Conservation (phyloP, 2,329 filamentous ascomycete genomes). For the Cytospora piceae region DNA sequence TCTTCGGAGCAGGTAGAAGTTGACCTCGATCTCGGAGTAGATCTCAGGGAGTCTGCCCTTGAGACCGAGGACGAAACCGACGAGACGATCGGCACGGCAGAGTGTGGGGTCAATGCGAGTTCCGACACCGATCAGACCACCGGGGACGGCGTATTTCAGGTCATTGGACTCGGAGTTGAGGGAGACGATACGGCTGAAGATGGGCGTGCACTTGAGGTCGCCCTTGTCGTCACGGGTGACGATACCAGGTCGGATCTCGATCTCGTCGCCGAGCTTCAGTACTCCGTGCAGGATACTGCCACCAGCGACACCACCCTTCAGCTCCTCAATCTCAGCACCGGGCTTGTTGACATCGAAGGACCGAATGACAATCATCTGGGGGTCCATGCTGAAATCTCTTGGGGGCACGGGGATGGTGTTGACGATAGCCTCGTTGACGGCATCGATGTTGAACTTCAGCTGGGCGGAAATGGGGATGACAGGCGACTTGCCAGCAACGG, state of each 20-base stretch:
- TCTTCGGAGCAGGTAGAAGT: constrained; percentile 96
- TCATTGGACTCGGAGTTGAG: constrained; percentile 98
- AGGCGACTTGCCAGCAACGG: constrained; percentile 90
- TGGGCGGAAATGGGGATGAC: constrained; percentile 97
- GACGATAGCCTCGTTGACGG: constrained; percentile 94
- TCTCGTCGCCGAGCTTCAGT: constrained; percentile 94
- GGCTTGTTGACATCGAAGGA: constrained; percentile 99
- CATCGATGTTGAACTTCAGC: constrained; percentile 99
- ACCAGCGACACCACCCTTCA: constrained; percentile 98
- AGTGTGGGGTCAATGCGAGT: constrained; percentile 97
- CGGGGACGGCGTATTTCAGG: constrained; percentile 96
- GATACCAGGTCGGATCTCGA: constrained; percentile 98
- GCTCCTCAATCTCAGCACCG: constrained; percentile 95
- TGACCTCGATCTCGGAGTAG: constrained; percentile 98
- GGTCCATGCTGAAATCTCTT: constrained; percentile 87
- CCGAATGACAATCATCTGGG: constrained; percentile 98
- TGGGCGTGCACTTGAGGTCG: constrained; percentile 93
- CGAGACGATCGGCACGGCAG: constrained; percentile 97
- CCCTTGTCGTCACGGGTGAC: constrained; percentile 94
- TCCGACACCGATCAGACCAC: constrained; percentile 96
- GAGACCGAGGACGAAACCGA: constrained; percentile 95
- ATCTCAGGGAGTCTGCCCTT: constrained; percentile 93
- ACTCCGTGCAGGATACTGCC: constrained; percentile 96
- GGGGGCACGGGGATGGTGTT: constrained; percentile 91
- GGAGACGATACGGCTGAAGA: constrained; percentile 92